These are phyloP conservation scores for Dipsacomyces acuminosporus DNA, from an alignment of 371 early-diverging fungal species.

Conservation along the genomic window DNA sequence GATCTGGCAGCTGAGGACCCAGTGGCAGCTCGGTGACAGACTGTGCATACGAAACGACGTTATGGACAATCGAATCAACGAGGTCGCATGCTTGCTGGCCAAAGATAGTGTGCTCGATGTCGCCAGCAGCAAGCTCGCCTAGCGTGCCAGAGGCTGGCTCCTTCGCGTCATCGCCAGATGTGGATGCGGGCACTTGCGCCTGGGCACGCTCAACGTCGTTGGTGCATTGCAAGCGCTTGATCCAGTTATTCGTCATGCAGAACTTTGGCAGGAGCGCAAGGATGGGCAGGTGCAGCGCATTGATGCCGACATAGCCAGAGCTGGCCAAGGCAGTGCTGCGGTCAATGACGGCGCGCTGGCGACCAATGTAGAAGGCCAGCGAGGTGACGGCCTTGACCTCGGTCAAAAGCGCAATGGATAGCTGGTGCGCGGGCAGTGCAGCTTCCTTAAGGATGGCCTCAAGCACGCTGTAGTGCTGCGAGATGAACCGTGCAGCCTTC, in stretches of 20 bases:
- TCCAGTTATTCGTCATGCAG: constrained; percentile 22
- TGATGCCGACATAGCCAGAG: constrained; percentile 38
- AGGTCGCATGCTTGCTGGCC: constrained; percentile 42
- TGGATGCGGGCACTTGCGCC: constrained; percentile 26
- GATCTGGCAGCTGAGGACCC: background rate
- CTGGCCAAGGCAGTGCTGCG: constrained; percentile 32
- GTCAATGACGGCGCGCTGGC: constrained; percentile 44
- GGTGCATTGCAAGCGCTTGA: constrained; percentile 18
- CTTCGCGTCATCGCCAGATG: constrained; percentile 9
- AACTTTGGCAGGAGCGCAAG: constrained; percentile 44
- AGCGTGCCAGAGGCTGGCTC: constrained; percentile 1
- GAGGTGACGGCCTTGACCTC: constrained; percentile 50
- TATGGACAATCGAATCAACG: constrained; percentile 36
- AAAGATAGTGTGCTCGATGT: constrained; percentile 25
- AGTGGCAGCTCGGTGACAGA: constrained; percentile 26
- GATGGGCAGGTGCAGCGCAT: constrained; percentile 36
- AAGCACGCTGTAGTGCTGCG: constrained; percentile 59
- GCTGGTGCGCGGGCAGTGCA: constrained; percentile 18
- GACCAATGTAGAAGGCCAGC: constrained; percentile 30
- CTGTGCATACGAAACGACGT: constrained; percentile 37
- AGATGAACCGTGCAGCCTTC: constrained; percentile 57
- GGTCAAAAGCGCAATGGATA: constrained; percentile 48
- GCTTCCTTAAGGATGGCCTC: constrained; percentile 56
- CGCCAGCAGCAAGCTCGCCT: constrained; percentile 1
- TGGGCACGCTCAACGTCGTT: constrained; percentile 49